Conservation (phyloP, 768 basidiomycete species). For the Paxillus involutus region DNA sequence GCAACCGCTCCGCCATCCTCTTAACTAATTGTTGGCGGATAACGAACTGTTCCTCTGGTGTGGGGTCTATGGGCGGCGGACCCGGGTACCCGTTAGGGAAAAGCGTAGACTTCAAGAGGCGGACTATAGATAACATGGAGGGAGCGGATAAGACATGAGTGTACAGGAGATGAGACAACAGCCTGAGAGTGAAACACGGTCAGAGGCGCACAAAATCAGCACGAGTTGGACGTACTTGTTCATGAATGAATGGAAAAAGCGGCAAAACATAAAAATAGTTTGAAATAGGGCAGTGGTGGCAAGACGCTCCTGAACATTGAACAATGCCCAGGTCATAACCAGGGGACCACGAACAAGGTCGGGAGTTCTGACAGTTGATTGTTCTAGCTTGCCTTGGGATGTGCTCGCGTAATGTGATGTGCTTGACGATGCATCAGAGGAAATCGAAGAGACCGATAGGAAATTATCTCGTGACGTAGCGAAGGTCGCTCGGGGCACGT, state of each 20-base stretch:
- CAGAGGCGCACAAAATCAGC: conserved; percentile 3
- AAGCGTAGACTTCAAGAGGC: conserved; percentile 63
- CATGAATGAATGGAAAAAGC: conserved; percentile 52
- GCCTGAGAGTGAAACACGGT: conserved; percentile 36
- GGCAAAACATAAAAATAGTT: conserved; percentile 44
- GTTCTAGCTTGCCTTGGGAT: conserved; percentile 3
- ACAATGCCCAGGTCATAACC: conserved; percentile 47
- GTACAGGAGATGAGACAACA: conserved; percentile 69
- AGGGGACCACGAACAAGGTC: conserved; percentile 46
- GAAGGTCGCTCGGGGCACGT: not conserved
- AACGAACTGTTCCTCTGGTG: conserved; percentile 68
- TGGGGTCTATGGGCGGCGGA: conserved; percentile 70
- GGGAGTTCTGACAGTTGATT: not conserved
- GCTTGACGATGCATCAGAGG: conserved; percentile 29
- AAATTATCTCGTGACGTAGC: conserved; percentile 3
- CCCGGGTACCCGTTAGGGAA: conserved; percentile 92
- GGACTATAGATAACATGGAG: conserved; percentile 53
- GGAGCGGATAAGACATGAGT: conserved; percentile 50
- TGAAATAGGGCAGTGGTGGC: conserved; percentile 48
- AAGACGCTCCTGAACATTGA: conserved; percentile 48
- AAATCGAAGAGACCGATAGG: conserved; percentile 4
- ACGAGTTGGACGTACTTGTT: conserved; percentile 46
- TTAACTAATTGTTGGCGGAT: conserved; percentile 45
- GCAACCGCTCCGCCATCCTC: conserved; percentile 41
- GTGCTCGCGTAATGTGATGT: conserved; percentile 13